Percentiles rank a stretch among this genome's conserved stretches.
Conservation (phyloP, 768 basidiomycete genomes). For the Mycena sanguinolenta region DNA sequence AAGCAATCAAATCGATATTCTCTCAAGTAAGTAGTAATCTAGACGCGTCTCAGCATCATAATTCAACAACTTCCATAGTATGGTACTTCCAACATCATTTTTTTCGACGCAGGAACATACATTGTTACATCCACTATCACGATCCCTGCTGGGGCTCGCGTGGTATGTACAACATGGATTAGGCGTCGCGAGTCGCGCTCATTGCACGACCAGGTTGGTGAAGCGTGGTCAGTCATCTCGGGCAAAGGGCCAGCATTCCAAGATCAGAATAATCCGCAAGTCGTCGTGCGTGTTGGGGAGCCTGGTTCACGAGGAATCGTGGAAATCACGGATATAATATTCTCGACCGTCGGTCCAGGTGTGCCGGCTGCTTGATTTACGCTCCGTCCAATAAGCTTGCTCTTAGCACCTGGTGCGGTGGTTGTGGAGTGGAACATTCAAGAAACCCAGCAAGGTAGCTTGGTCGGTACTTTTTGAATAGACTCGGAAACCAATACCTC, state of each 20-base stretch:
- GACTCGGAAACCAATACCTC: no score
- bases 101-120: conserved; percentile 81
- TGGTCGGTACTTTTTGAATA: no score
- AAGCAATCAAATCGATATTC: conserved; percentile 72
- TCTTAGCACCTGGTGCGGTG: conserved; percentile 73
- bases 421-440: conserved; percentile 81
- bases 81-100: conserved; percentile 82
- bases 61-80: conserved; percentile 54
- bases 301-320: conserved; percentile 61
- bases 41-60: not conserved
- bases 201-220: no score
- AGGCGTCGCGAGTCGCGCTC: no score
- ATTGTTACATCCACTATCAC: conserved; percentile 66
- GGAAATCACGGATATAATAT: conserved; percentile 76
- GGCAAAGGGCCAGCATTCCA: conserved; percentile 63
- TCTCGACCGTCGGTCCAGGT: conserved; percentile 67
- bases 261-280: conserved; percentile 56
- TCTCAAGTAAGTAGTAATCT: conserved; percentile 54
- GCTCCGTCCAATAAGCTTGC: no score
- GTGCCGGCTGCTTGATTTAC: no score
- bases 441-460: no score
- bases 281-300: conserved; percentile 65
- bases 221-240: conserved; percentile 71
- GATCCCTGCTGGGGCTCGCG: conserved; percentile 69
- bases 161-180: no score